These are phyloP conservation scores for Endoconidiophora polonica DNA, from an alignment of 2,329 filamentous ascomycete species.

Conservation along the genomic window DNA sequence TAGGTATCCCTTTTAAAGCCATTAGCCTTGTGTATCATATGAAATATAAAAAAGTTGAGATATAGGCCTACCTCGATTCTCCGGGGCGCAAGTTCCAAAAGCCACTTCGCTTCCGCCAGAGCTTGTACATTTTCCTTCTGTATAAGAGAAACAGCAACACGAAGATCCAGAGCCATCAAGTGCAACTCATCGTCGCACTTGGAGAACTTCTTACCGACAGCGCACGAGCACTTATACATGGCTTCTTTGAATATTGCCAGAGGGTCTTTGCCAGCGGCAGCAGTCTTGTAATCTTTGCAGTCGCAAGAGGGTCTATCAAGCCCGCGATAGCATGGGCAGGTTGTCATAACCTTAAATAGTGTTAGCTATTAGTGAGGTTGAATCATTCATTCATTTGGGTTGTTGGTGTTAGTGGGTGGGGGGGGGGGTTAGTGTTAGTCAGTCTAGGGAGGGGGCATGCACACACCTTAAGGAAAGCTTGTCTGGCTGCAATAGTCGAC, in stretches of 20 bases:
- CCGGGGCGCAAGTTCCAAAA: constrained; percentile 26
- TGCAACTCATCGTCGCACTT: constrained; percentile 24
- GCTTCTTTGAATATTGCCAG: constrained; percentile 24
- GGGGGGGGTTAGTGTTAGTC: too few species aligned
- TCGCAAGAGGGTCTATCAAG: constrained; percentile 22
- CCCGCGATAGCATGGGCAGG: constrained; percentile 21
- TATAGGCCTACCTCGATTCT: constrained; percentile 22
- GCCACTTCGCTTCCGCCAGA: constrained; percentile 26
- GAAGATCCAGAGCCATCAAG: constrained; percentile 25
- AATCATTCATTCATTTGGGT: too few species aligned
- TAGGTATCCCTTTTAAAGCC: constrained; percentile 23
- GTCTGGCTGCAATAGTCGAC: not conserved
- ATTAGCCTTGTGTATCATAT: too few species aligned
- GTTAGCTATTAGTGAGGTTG: not conserved
- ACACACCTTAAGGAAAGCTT: not conserved
- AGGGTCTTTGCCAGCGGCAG: constrained; percentile 14
- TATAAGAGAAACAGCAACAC: constrained; percentile 22
- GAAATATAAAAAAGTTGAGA: not conserved
- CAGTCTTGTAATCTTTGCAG: constrained; percentile 25
- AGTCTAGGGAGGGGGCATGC: too few species aligned
- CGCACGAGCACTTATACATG: constrained; percentile 24
- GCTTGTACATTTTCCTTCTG: constrained; percentile 24
- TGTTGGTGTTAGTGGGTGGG: too few species aligned
- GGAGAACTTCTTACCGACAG: constrained; percentile 22
- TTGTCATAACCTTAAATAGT: constrained; percentile 7